Conservation (phyloP, 306 rosid species). For the Trifolium subterraneum region DNA sequence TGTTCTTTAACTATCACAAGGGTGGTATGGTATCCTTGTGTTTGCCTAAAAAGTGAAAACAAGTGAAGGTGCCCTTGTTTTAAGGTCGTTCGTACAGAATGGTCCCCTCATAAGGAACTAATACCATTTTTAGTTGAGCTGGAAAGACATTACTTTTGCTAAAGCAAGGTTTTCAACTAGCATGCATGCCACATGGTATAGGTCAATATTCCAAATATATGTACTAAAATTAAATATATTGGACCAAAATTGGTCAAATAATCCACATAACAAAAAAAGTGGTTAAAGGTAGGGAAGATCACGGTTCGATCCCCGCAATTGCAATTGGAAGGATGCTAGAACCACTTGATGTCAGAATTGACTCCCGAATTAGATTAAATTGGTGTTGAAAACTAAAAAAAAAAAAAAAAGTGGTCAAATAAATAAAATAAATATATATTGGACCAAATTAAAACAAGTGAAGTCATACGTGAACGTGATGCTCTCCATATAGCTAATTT, state of each 20-base stretch:
- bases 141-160: conserved; percentile 42
- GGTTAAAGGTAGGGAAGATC: too few relatives aligned
- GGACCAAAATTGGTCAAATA: conserved; percentile 29
- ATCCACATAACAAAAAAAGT: too few relatives aligned
- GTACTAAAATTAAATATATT: not conserved
- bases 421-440: too few relatives aligned
- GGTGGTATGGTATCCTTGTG: not conserved
- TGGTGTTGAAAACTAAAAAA: too few relatives aligned
- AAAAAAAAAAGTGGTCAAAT: conserved; percentile 5
- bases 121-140: conserved; percentile 44
- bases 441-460: conserved; percentile 13
- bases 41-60: conserved; percentile 8
- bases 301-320: too few relatives aligned
- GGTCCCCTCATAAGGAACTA: conserved; percentile 50
- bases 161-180: conserved; percentile 37
- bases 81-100: conserved; percentile 41
- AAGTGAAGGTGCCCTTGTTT: conserved; percentile 37
- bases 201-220: conserved; percentile 35
- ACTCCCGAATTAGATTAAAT: too few relatives aligned
- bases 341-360: too few relatives aligned
- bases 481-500: conserved; percentile 6
- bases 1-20: conserved; percentile 29
- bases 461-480: conserved; percentile 46
- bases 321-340: too few relatives aligned
- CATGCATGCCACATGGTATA: conserved; percentile 55